Evolutionary conservation across 441 rosid species (phyloP).

Genomic region (Bruguiera hainesii): DNA sequence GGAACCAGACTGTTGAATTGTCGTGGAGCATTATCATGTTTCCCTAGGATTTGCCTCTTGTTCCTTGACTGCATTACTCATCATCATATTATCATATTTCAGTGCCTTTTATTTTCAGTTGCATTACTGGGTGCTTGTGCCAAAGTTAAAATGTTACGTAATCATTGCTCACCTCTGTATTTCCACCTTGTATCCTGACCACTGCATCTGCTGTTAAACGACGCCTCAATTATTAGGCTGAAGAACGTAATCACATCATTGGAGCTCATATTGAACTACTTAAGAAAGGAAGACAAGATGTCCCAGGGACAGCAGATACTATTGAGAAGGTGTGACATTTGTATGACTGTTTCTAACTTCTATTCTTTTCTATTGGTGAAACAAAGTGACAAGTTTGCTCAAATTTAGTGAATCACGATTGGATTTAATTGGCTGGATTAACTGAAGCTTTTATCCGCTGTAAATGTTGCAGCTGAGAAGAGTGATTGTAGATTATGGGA

Average conservation of each 20-base stretch:
- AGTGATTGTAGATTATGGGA: slow-evolving; percentile 23
- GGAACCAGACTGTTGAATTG: too few species aligned
- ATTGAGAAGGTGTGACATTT: slow-evolving; percentile 35
- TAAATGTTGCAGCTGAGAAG: slow-evolving; percentile 38
- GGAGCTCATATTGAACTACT: slow-evolving; percentile 47
- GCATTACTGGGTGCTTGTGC: too few species aligned
- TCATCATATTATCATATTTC: too few species aligned
- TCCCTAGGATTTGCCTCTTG: too few species aligned
- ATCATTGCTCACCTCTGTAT: too few species aligned
- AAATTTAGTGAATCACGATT: neutral
- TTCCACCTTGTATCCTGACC: neutral
- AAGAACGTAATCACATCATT: slow-evolving; percentile 44
- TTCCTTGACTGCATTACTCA: too few species aligned
- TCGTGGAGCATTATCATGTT: too few species aligned
- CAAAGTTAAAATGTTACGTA: too few species aligned
- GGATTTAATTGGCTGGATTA: slow-evolving; percentile 6
- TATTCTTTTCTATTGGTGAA: neutral
- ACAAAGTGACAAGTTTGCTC: neutral
- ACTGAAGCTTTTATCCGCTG: neutral
- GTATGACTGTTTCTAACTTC: slow-evolving; percentile 1
- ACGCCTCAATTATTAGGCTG: slow-evolving; percentile 37
- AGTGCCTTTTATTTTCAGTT: too few species aligned
- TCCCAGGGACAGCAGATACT: slow-evolving; percentile 29
- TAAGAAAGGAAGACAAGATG: slow-evolving; percentile 36
- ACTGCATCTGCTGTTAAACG: neutral